Base-by-base conservation (phyloP, 2,329 filamentous ascomycete species). In the Cyphellophora europaea region DNA sequence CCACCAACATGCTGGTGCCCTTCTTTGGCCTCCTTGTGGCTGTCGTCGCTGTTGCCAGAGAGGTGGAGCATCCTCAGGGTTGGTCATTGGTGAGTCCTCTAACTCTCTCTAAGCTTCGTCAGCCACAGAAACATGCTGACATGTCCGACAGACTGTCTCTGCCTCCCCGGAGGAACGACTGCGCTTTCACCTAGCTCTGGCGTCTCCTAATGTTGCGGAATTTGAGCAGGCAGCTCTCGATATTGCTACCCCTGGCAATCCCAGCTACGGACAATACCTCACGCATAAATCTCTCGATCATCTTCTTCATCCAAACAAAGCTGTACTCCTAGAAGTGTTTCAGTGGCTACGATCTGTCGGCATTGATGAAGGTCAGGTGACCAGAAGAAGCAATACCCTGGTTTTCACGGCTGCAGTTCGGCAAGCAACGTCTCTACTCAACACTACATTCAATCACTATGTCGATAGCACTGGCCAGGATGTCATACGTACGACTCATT, bases 201-300 rank as follows among this genome's bases (percentile, higher is more conserved):
- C 55, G 29, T 63, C 74, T 54, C 64, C 66, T 14, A 65, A 66
- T 29, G 51, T 63, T 23, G 58, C 53, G 3, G 54, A 65, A 5
- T 69, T 82, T 35, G 74, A 81, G 51, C 65, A 73, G 48, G 66
- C 60, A 5, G 65, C 79, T 6, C 62, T 77, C 37, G 69, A 77
- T 27, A 63, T 82, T 18, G 79, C 78, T 1, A 74, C 72, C 1
- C 78, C 78, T 1, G 64, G 62, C 17, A 66, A 77, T 45, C 55
- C 63, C 2, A 62, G 58, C 13, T 82, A 82, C 51, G 77, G 78
- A 21, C 61, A 68, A 46, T 73, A 81, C 48, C 57, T 82, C 56
- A 74, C 68, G 38, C 68, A 69, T n/a, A 66, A 76, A 19, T 66
- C 80, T 47, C 54, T 81, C 21, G 67, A 68, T 18, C 57, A 61